Evolutionary conservation across 306 rosid species (phyloP).

Genomic region (Castanea sativa): DNA sequence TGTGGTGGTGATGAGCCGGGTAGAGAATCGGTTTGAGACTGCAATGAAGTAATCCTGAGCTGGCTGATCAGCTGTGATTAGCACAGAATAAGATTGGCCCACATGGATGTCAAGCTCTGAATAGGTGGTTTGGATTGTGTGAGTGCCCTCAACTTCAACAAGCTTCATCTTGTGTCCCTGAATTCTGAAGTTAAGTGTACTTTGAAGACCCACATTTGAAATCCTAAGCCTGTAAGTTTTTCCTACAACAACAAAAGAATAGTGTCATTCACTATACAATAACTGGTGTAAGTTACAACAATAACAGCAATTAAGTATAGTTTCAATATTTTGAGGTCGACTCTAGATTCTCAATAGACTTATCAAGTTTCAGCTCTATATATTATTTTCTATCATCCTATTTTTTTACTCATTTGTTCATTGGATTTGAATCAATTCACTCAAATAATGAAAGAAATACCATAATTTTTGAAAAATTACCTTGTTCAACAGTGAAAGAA

Average conservation of each 20-base stretch:
- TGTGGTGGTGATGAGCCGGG: conserved; percentile 45
- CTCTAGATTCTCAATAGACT: too few relatives aligned
- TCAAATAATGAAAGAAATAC: too few relatives aligned
- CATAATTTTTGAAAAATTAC: conserved; percentile 17
- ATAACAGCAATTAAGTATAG: not conserved
- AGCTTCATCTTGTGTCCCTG: conserved; percentile 70
- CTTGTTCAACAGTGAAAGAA: conserved; percentile 66
- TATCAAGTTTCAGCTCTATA: too few relatives aligned
- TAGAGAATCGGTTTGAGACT: conserved; percentile 68
- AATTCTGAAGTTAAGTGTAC: conserved; percentile 79
- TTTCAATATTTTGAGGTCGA: not conserved
- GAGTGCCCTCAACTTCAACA: conserved; percentile 96
- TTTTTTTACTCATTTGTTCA: too few relatives aligned
- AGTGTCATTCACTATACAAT: not conserved
- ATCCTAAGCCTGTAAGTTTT: conserved; percentile 92
- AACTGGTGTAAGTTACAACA: not conserved
- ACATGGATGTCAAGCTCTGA: conserved; percentile 82
- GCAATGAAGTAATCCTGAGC: conserved; percentile 68
- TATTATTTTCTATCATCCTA: too few relatives aligned
- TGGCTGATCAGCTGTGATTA: conserved; percentile 79
- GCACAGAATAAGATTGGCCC: conserved; percentile 89
- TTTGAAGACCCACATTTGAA: conserved; percentile 79
- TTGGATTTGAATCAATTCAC: too few relatives aligned
- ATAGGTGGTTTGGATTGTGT: conserved; percentile 73
- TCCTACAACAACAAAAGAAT: conserved; percentile 34